These are phyloP conservation scores for Coemansia sp. DNA, from an alignment of 192 early-diverging fungal species.

Conservation along the genomic window DNA sequence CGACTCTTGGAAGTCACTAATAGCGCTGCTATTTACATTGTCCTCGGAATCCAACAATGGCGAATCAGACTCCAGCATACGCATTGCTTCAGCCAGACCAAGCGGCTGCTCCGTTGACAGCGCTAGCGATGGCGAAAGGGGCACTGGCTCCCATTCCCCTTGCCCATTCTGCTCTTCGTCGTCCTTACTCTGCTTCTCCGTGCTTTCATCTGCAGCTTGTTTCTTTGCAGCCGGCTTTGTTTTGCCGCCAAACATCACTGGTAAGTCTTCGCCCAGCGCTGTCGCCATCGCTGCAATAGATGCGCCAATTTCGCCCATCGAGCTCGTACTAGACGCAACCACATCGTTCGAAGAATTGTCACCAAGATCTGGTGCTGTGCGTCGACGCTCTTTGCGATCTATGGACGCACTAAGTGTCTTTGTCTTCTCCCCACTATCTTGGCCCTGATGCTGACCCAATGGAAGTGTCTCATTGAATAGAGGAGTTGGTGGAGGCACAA, in stretches of 20 bases:
- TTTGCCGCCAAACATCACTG: conserved; percentile 8
- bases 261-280: conserved; percentile 47
- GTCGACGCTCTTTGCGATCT: conserved; percentile 15
- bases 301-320: conserved; percentile 6
- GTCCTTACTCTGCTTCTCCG: background rate
- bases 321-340: too few relatives aligned
- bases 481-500: too few relatives aligned
- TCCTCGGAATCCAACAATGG: background rate
- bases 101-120: conserved; percentile 15
- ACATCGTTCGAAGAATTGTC: too few relatives aligned
- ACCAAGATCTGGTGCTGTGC: conserved; percentile 18
- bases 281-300: conserved; percentile 43
- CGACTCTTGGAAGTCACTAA: too few relatives aligned
- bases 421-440: background rate
- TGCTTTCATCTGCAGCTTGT: background rate
- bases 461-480: too few relatives aligned
- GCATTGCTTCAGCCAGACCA: conserved; percentile 25
- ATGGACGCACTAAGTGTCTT: background rate
- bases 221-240: conserved; percentile 1
- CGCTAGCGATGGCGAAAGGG: conserved; percentile 2
- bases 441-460: too few relatives aligned
- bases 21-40: background rate
- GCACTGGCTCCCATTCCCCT: conserved; percentile 8
- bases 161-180: conserved; percentile 1
- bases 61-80: conserved; percentile 4